Evolutionary conservation across 352 stramenopile genomes (phyloP).

Genomic region (Globisporangium canariense): DNA sequence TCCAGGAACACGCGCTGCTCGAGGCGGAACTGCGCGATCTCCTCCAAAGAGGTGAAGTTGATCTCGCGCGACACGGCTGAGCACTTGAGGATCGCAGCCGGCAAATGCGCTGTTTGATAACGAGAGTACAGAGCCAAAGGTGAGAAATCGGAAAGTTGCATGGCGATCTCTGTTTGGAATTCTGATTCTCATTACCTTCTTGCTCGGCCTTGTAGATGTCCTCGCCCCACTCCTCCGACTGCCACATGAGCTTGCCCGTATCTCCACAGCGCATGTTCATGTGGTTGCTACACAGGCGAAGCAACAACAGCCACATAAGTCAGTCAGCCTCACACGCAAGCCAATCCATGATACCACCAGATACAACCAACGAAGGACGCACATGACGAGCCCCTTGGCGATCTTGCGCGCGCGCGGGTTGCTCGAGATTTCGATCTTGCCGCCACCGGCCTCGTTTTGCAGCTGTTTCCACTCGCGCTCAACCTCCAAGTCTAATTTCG

Average conservation of each 20-base stretch:
- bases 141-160: neutral
- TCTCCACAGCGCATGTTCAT: conserved; percentile 89
- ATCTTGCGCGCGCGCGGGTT: conserved; percentile 64
- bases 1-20: conserved; percentile 90
- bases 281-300: conserved; percentile 51
- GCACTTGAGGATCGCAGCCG: conserved; percentile 86
- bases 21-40: conserved; percentile 91
- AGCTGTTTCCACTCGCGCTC: conserved; percentile 83
- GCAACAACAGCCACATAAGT: neutral
- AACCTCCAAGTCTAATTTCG: conserved; percentile 79
- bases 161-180: neutral
- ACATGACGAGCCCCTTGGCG: conserved; percentile 77
- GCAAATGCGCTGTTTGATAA: conserved; percentile 57
- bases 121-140: neutral
- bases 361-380: neutral
- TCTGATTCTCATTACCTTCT: conserved; percentile 36
- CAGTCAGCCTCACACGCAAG: neutral
- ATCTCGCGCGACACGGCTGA: conserved; percentile 91
- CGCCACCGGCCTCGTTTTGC: conserved; percentile 43
- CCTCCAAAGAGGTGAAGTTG: conserved; percentile 89
- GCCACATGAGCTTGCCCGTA: conserved; percentile 79
- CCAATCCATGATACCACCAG: neutral
- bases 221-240: conserved; percentile 76
- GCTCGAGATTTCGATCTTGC: conserved; percentile 72
- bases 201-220: conserved; percentile 71